Conservation (phyloP, 2,329 filamentous ascomycete species). For the Penicillium sp. region DNA sequence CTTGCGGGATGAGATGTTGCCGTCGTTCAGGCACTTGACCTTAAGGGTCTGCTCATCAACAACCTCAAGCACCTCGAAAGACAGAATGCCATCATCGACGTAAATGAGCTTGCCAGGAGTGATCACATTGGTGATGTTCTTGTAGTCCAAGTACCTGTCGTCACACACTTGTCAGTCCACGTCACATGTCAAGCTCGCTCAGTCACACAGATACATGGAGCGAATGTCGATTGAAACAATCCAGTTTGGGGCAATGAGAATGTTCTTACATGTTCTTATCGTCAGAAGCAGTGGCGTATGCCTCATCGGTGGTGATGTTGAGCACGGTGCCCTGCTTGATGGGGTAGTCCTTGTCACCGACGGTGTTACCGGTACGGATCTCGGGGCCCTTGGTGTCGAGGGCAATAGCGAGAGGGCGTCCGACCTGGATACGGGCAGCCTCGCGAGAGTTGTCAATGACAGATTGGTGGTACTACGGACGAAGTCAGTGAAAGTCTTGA, state of each 20-base stretch:
- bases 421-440: slow-evolving; percentile 73
- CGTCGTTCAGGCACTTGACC: slow-evolving; percentile 90
- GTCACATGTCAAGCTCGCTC: not conserved
- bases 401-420: slow-evolving; percentile 92
- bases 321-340: slow-evolving; percentile 80
- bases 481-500: slow-evolving; percentile 15
- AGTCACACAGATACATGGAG: not conserved
- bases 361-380: slow-evolving; percentile 79
- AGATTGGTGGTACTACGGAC: slow-evolving; percentile 80
- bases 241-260: not conserved
- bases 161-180: slow-evolving; percentile 17
- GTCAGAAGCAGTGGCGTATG: slow-evolving; percentile 80
- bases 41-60: slow-evolving; percentile 86
- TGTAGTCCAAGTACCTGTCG: slow-evolving; percentile 90
- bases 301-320: slow-evolving; percentile 95
- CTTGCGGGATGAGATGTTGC: slow-evolving; percentile 98
- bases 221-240: not conserved
- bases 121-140: slow-evolving; percentile 99
- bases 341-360: slow-evolving; percentile 70
- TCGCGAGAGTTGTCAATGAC: slow-evolving; percentile 94
- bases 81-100: slow-evolving; percentile 96
- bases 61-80: slow-evolving; percentile 88
- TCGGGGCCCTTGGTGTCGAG: slow-evolving; percentile 83
- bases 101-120: slow-evolving; percentile 88
- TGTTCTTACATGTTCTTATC: slow-evolving; percentile 83